These are phyloP conservation scores for Colletotrichum lupini DNA, from an alignment of 2,329 filamentous ascomycete genomes.

Conservation along the genomic window DNA sequence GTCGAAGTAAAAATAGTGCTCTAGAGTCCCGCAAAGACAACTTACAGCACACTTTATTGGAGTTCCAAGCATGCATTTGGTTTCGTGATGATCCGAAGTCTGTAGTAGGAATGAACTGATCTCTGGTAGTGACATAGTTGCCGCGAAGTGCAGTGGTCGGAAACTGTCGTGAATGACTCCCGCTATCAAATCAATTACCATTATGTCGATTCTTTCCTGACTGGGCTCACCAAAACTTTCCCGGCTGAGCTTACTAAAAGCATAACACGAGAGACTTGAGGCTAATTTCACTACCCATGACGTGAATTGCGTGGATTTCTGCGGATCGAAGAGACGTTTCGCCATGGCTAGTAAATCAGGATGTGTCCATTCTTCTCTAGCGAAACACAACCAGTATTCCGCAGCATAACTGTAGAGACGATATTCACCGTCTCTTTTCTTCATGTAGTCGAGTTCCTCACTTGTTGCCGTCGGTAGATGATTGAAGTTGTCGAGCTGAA, in stretches of 20 bases:
- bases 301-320: background rate
- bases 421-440: fast-evolving
- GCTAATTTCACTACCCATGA: background rate
- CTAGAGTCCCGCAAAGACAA: background rate
- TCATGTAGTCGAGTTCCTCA: background rate
- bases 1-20: background rate
- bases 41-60: background rate
- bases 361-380: background rate
- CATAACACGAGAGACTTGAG: fast-evolving
- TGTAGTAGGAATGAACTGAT: background rate
- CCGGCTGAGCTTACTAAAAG: fast-evolving
- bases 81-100: background rate
- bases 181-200: background rate
- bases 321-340: background rate
- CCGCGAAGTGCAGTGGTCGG: background rate
- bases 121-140: background rate
- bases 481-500: background rate
- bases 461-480: background rate
- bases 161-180: background rate
- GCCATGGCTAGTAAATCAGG: background rate
- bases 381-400: background rate
- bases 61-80: background rate
- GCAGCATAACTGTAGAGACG: background rate
- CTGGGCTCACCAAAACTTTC: fast-evolving
- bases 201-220: fast-evolving